Evolutionary conservation across 495 filamentous ascomycete species (phyloP), one percentile per base, ranked within the genome.

Genomic region (Cudoniella acicularis): DNA sequence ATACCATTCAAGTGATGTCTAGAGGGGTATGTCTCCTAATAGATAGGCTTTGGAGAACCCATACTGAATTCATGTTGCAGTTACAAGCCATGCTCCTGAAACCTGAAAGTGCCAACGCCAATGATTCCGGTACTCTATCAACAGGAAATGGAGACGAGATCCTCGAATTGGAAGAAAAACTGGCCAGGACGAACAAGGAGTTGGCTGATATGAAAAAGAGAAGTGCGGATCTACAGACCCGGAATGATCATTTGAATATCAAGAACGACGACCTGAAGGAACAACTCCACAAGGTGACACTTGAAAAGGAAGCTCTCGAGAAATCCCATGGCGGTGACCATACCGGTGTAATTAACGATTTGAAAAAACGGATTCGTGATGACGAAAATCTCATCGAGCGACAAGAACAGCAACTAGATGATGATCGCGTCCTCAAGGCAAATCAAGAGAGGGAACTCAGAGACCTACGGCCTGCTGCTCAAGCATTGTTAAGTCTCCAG

Each of bases 391-490:
- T 85, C 8, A 82, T 87, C 58, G 77, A 76, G 3, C 75, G 67
- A 4, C 79, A 86, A 59, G 85, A 87, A 64, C 74, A 74, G 22
- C 75, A 85, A 60, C 58, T 87, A 16, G 71, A 78, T 47, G 75
- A 75, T 42, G 27, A 64, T 47, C 62, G 64, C 26, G 50, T 58
- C 3, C 70, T 72, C 20, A 77, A 73, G 20, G 67, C 72, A 51
- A 81, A 80, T 52, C 73, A 87, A 16, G 79, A 84, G 42, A 82
- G 85, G 64, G 83, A 90, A 64, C 80, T 90, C 42, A 83, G 87
- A 57, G 30, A 70, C 48, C 66, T 74, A 8, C 75, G 82, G 26
- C 72, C 75, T 16, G 66, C 72, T 40, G 69, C 74, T 23, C 70
- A 73, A 36, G 75, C 73, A 41, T 72, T 81, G 8, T 69, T 75